Evolutionary conservation across 768 basidiomycete genomes (phyloP).

Genomic region (Russula lepida): DNA sequence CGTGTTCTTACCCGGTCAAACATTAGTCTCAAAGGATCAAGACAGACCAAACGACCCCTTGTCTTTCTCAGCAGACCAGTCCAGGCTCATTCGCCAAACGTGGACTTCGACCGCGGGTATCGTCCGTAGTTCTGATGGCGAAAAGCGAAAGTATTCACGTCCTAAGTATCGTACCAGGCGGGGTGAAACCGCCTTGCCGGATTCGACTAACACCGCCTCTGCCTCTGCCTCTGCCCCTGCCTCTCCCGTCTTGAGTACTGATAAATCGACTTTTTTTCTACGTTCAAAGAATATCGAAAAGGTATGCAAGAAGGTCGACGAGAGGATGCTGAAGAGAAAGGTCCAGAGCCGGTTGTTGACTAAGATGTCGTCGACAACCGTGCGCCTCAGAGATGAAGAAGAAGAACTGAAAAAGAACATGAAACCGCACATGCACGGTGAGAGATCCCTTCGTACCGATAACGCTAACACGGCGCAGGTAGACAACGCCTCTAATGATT

Average conservation of each 20-base stretch:
- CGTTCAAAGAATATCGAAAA: neutral
- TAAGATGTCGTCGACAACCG: neutral
- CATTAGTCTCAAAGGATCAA: neutral
- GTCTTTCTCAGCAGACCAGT: neutral
- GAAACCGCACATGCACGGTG: neutral
- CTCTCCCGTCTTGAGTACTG: neutral
- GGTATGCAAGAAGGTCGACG: slow-evolving; percentile 1
- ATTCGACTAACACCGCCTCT: no score
- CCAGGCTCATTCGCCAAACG: neutral
- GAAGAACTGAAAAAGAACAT: neutral
- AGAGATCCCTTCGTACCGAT: neutral
- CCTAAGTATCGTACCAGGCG: neutral
- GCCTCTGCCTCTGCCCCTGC: no score
- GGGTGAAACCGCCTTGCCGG: neutral
- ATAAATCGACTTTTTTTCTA: neutral
- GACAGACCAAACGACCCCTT: neutral
- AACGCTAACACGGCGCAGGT: neutral
- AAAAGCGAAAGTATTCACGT: neutral
- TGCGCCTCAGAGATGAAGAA: neutral
- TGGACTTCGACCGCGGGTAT: neutral
- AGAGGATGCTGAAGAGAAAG: neutral
- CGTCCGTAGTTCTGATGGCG: neutral
- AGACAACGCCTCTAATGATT: neutral
- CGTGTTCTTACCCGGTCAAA: neutral
- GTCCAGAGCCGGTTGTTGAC: neutral